Conservation (phyloP, 768 basidiomycete genomes). For the Melanogaster broomeanus region DNA sequence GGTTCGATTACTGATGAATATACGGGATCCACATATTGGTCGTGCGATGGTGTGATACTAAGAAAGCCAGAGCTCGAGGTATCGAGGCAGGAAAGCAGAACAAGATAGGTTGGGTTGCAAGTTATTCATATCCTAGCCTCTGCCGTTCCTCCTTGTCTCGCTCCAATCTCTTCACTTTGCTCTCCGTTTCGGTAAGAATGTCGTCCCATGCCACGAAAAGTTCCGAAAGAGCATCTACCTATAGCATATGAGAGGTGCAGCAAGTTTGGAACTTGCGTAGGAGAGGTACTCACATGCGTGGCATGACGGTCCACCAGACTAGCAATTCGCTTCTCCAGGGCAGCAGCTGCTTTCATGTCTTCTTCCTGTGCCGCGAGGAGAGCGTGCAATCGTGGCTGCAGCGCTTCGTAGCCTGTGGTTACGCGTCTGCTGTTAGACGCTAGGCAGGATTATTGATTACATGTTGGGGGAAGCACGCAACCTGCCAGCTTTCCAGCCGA, state of each 20-base stretch:
- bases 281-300: constrained; percentile 54
- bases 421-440: not conserved
- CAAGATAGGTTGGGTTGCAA: not conserved
- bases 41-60: not conserved
- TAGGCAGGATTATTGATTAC: not conserved
- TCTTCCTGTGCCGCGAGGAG: constrained; percentile 61
- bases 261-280: not conserved
- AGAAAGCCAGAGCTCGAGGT: not conserved
- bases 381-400: constrained; percentile 67
- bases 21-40: constrained; percentile 11
- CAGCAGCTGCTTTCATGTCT: constrained; percentile 54
- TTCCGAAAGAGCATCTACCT: constrained; percentile 84
- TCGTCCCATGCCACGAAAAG: constrained; percentile 88
- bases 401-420: constrained; percentile 59
- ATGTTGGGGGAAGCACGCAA: constrained; percentile 29
- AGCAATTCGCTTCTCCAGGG: constrained; percentile 68
- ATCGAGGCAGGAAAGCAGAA: not conserved
- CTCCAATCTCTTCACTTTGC: constrained; percentile 56
- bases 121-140: constrained; percentile 59
- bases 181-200: constrained; percentile 65
- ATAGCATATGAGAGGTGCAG: not conserved
- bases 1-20: constrained; percentile 17
- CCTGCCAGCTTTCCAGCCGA: constrained; percentile 72
- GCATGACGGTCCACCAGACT: constrained; percentile 67
- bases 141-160: constrained; percentile 58